Evolutionary conservation across 1,139 yeast genomes (phyloP), one percentile per base, ranked within the genome.

Genomic region (Sugiyamaella xylanicola): DNA sequence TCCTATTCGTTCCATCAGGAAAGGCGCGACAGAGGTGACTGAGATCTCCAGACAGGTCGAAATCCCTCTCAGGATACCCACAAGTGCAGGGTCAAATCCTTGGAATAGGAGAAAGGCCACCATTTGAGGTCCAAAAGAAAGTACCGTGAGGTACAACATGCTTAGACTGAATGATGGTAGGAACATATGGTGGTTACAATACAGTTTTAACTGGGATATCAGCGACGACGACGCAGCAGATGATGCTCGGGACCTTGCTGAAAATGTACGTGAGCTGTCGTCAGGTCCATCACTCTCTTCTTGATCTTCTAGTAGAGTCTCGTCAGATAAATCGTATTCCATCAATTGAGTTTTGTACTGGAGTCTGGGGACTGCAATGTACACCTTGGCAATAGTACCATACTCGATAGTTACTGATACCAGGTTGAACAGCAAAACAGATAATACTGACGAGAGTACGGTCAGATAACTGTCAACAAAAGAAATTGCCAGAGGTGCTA

Each of bases 101-200:
- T 61, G 63, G 41, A 65, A 66, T 2, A 72, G 58, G 19, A 72
- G 57, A 43, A 65, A 72, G 0, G 74, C 68, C 19, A 72, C 67
- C 51, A 72, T 69, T 27, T 68, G 71, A 11, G 68, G 66, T 2
- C 75, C 75, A 59, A 72, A 72, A 0, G 73, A 69, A 11, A 72
- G 62, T 2, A 72, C 75, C 0, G 75, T 72, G 49, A 70, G 60
- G 58, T 72, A 71, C 1, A 72, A 59, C n/a, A 68, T 45, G 2
- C 73, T 59, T 4, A 69, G 52, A 8, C 72, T 71, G 4, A 78
- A 75, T 0, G 74, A 81, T 3, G 84, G 83, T 2, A 74, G 68
- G 54, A 79, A 77, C 59, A 74, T 75, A 25, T 81, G 80, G n/a
- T 82, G 84, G 2, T 65, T 70, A 40, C 78, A 72, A 59, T 74